Conservation (phyloP, 805 yeast genomes). For the Monosporozyma servazzii region DNA sequence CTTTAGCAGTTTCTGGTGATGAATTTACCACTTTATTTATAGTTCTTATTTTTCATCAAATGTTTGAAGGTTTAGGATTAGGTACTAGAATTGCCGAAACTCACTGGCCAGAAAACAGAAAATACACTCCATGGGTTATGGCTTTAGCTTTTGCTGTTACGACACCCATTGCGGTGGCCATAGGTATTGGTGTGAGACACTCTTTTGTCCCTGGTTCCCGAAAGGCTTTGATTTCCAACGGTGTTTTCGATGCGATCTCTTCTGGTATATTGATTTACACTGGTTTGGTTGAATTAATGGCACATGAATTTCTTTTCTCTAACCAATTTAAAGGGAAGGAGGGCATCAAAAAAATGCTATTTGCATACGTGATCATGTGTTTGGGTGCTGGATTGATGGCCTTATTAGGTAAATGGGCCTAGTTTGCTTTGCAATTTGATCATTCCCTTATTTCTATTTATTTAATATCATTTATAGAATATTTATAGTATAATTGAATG, state of each 20-base stretch:
- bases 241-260: constrained; percentile 60
- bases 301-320: constrained; percentile 58
- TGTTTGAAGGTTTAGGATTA: constrained; percentile 72
- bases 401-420: constrained; percentile 69
- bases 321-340: constrained; percentile 54
- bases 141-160: constrained; percentile 45
- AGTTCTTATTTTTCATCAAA: constrained; percentile 65
- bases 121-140: constrained; percentile 36
- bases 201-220: constrained; percentile 47
- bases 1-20: constrained; percentile 54
- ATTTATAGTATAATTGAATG: neutral
- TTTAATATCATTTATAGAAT: neutral
- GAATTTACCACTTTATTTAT: constrained; percentile 56
- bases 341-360: constrained; percentile 43
- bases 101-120: constrained; percentile 40
- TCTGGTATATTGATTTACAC: constrained; percentile 66
- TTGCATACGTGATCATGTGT: constrained; percentile 37
- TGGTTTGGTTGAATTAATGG: constrained; percentile 66
- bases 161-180: constrained; percentile 66
- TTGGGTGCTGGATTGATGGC: constrained; percentile 75
- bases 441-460: neutral
- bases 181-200: constrained; percentile 61
- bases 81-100: constrained; percentile 61
- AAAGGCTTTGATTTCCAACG: constrained; percentile 47
- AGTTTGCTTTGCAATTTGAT: constrained; percentile 4